Base-by-base conservation (phyloP, 2,329 filamentous ascomycete species). In the Catunica adiposa region DNA sequence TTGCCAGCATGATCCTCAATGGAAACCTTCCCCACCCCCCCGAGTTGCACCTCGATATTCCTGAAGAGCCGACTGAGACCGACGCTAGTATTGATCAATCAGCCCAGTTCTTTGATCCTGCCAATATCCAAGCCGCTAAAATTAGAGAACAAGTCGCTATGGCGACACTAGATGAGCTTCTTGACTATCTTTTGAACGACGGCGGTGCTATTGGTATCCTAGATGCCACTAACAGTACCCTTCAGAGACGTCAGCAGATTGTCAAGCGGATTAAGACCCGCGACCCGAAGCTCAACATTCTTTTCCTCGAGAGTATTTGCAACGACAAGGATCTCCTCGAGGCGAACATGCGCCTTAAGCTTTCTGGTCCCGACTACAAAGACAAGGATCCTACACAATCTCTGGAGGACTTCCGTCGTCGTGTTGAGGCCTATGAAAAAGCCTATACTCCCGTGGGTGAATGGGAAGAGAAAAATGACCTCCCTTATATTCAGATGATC, bases 401-500 rank as follows among this genome's bases (percentile, higher is more conserved):
- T 1, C 73, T 97, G 44, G 81, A 78, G 34, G 92, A 98, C 66
- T 98, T 98, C 74, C 94, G 86, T 71, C 83, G 86, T 68, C 86
- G 92, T 59, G 89, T 98, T 14, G 82, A 80, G 54, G 86, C 94
- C 9, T 98, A 98, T 64, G 88, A 96, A 67, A 94, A 89, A 64
- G 89, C 88, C 15, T 98, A 98, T 64, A 82, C 90, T 5, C 86
- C 92, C 0, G 74, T 98, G 1, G 92, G 92, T 31, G 80, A 89
- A 44, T 94, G 88, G 60, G 92, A 98, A 66, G 92, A 98, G 69
- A 77, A 84, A 22, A 78, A 94, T 64, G 83, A 89, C 63, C 84
- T 96, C 78, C 86, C 94, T 59, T 98, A 94, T 65, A 94, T 98
- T 60, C 88, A 88, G 73, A 95, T 97, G 85, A 87, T 97, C 61